Evolutionary conservation across 371 early-diverging fungal genomes (phyloP).

Genomic region (Umbelopsis sp.): DNA sequence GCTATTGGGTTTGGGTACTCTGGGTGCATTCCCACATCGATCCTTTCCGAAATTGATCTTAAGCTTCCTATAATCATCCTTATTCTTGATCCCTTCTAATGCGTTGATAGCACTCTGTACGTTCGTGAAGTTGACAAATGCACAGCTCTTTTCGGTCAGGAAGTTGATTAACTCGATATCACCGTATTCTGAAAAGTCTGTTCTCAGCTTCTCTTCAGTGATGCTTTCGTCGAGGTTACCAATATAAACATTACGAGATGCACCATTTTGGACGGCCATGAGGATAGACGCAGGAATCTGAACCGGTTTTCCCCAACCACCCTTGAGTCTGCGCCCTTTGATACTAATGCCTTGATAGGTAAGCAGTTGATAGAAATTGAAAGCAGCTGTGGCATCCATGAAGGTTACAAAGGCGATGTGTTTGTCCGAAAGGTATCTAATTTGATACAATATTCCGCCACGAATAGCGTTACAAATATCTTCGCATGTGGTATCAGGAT

Average conservation of each 20-base stretch:
- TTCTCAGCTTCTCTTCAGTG: conserved; percentile 59
- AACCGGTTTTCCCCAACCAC: conserved; percentile 80
- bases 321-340: conserved; percentile 68
- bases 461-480: conserved; percentile 88
- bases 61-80: conserved; percentile 54
- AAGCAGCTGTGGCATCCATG: conserved; percentile 72
- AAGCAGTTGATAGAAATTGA: conserved; percentile 58
- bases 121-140: conserved; percentile 81
- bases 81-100: conserved; percentile 52
- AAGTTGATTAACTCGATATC: conserved; percentile 80
- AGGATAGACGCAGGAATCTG: conserved; percentile 55
- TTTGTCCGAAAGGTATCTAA: conserved; percentile 74
- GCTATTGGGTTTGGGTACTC: conserved; percentile 16
- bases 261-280: conserved; percentile 66
- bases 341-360: conserved; percentile 61
- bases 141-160: conserved; percentile 74
- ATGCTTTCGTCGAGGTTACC: conserved; percentile 63
- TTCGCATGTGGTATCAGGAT: conserved; percentile 70
- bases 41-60: conserved; percentile 83
- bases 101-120: conserved; percentile 69
- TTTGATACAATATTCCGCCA: conserved; percentile 76
- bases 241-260: conserved; percentile 82
- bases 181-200: conserved; percentile 75
- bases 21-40: conserved; percentile 69
- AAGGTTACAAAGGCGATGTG: conserved; percentile 87